Base-by-base conservation (phyloP, 371 early-diverging fungal species). In the Quaeritorhiza haematococci region DNA sequence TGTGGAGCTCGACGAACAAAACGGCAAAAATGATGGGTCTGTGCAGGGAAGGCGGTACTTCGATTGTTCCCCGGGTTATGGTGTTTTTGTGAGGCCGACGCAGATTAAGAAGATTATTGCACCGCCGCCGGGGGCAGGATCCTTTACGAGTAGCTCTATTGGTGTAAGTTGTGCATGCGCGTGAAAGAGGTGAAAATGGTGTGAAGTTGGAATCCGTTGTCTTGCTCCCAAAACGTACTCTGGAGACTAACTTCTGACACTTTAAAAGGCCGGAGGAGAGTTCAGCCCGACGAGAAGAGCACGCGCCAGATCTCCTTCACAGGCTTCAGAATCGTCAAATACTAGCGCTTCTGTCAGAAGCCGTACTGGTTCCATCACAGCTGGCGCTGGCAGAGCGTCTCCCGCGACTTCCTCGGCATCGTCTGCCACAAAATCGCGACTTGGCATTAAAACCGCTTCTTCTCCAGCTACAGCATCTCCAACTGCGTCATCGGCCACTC, bases 1-100 rank as follows among this genome's bases (percentile, higher is more conserved):
- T 47, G 68, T 97, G 6, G 92, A 94, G 64, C 92, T 91, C 33
- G 93, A 93, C 57, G 93, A 91, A 48, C 94, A 93, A 0, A 66
- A 85, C 33, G 97, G 97, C 30, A 94, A 92, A 71, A 91, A 97
- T 64, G 86, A 95, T 66, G 97, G 71, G 15, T 61, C 65, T 10
- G 68, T 76, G 3, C 55, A 61, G 43, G 88, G 87, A 38, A 78
- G 73, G 49, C 80, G 88, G 0, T 94, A 94, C 73, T 94, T 92
- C 76, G 84, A 87, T 3, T 89, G 90, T 56, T 70, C 60, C 55
- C 63, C 80, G 8, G 66, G 74, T 6, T 80, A 84, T 66, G 94
- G 93, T 53, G 79, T 92, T n/a, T 94, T 94, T 80, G 87, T 89
- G 28, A 72, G 91, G 7, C 21, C 61, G 3, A 49, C 62, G 15